Percentiles rank a stretch among this genome's conserved stretches.
Evolutionary conservation across 495 filamentous ascomycete species (phyloP).

Genomic region (Monascus purpureus): DNA sequence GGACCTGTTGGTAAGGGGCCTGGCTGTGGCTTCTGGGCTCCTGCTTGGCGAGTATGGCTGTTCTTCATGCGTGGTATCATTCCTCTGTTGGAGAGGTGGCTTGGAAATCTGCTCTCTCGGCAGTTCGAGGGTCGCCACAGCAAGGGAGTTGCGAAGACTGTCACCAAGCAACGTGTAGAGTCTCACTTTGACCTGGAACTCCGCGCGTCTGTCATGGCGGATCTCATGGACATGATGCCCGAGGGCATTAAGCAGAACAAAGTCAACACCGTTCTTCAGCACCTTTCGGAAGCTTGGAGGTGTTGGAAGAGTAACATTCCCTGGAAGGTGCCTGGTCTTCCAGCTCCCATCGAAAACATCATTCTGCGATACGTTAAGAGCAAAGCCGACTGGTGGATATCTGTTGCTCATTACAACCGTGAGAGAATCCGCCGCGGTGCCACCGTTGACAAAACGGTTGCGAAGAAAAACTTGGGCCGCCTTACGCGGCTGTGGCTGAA

Average conservation of each 20-base stretch:
- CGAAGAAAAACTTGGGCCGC: constrained; percentile 96
- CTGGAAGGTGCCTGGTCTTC: constrained; percentile 95
- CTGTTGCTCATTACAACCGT: constrained; percentile 95
- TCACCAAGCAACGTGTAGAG: constrained; percentile 97
- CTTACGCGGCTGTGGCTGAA: constrained; percentile 95
- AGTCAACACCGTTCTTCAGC: constrained; percentile 94
- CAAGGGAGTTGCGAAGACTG: constrained; percentile 98
- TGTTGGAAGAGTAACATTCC: constrained; percentile 99
- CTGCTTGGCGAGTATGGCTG: constrained; percentile 98
- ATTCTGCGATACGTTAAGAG: constrained; percentile 97
- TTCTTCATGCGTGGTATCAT: constrained; percentile 99
- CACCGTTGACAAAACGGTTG: constrained; percentile 97
- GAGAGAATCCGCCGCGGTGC: constrained; percentile 92
- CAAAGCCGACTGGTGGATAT: constrained; percentile 99
- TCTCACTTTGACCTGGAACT: constrained; percentile 98
- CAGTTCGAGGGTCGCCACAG: constrained; percentile 98
- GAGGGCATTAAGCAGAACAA: constrained; percentile 99
- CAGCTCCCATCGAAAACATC: constrained; percentile 95
- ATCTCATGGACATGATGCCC: constrained; percentile 99
- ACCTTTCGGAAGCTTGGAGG: constrained; percentile 94
- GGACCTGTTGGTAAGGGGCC: constrained; percentile 96
- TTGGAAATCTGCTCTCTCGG: constrained; percentile 89
- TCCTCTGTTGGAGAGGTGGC: constrained; percentile 90
- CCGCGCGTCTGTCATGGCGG: constrained; percentile 95
- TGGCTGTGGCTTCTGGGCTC: constrained; percentile 98